These are phyloP conservation scores for Dryas alaskensis DNA, from an alignment of 306 rosid species.

Conservation along the genomic window DNA sequence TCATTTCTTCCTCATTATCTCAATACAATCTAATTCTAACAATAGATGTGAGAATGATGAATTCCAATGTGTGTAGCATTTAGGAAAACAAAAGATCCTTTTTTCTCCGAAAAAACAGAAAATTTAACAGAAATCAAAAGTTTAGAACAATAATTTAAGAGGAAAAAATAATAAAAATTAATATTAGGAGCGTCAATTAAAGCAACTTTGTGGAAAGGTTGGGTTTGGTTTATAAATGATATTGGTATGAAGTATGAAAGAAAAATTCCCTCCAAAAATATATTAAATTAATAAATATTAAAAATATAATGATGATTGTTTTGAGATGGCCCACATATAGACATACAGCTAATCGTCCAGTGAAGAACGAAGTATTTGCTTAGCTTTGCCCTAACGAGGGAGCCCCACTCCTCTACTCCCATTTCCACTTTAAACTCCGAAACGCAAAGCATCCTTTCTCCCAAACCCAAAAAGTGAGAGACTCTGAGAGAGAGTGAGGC, in stretches of 20 bases:
- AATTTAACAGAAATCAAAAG: not conserved
- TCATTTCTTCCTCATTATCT: too few relatives aligned
- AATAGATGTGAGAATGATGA: too few relatives aligned
- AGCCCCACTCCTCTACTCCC: constrained; percentile 13
- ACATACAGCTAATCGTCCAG: constrained; percentile 12
- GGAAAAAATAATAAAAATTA: too few relatives aligned
- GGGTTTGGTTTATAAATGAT: not conserved
- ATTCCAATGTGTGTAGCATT: too few relatives aligned
- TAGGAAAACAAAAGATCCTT: too few relatives aligned
- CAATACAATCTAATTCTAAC: too few relatives aligned
- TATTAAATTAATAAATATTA: not conserved
- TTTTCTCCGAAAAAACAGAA: too few relatives aligned
- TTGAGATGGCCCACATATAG: constrained; percentile 9
- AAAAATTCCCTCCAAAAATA: constrained; percentile 1
- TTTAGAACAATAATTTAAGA: not conserved
- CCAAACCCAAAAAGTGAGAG: not conserved
- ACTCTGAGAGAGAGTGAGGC: not conserved
- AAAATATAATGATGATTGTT: constrained; percentile 3
- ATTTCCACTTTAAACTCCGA: constrained; percentile 1
- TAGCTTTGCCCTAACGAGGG: not conserved
- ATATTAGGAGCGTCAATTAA: not conserved
- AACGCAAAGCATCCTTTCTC: not conserved
- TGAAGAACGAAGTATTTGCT: not conserved
- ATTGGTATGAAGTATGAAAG: not conserved
- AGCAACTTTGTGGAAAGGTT: not conserved